Evolutionary conservation across 768 basidiomycete species (phyloP).

Genomic region (Mycena venus): DNA sequence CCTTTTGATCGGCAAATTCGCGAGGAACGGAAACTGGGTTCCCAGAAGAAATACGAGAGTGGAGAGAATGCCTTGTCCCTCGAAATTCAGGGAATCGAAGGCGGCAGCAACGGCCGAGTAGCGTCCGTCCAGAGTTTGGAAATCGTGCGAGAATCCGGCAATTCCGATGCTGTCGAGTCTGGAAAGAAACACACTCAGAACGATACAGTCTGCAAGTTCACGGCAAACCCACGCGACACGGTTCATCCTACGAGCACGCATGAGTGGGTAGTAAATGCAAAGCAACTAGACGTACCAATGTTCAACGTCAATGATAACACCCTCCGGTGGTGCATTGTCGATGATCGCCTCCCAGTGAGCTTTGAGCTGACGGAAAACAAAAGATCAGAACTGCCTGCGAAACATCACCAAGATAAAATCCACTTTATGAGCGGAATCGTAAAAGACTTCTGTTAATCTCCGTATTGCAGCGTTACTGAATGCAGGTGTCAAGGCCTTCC

Average conservation of each 20-base stretch:
- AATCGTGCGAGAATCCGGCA: slow-evolving; percentile 61
- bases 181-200: not conserved
- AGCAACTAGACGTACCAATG: slow-evolving; percentile 36
- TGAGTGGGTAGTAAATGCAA: not conserved
- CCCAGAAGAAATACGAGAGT: slow-evolving; percentile 32
- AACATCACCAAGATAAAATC: not conserved
- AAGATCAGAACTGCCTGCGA: not conserved
- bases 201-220: not conserved
- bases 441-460: slow-evolving; percentile 52
- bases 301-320: slow-evolving; percentile 52
- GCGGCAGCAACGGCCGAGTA: slow-evolving; percentile 39
- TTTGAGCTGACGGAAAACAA: slow-evolving; percentile 10
- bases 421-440: slow-evolving; percentile 58
- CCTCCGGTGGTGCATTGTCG: slow-evolving; percentile 15
- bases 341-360: slow-evolving; percentile 28
- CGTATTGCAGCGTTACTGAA: slow-evolving; percentile 59
- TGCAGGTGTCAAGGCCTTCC: slow-evolving; percentile 54
- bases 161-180: slow-evolving; percentile 62
- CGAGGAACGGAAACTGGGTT: slow-evolving; percentile 27
- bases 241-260: slow-evolving; percentile 52
- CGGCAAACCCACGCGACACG: slow-evolving; percentile 48
- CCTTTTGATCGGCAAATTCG: slow-evolving; percentile 24
- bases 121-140: slow-evolving; percentile 56
- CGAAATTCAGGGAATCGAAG: slow-evolving; percentile 41
- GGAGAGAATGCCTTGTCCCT: slow-evolving; percentile 1